These are phyloP conservation scores for Urochloa ruziziensis DNA, from an alignment of 176 grass and related monocot species.

Conservation along the genomic window DNA sequence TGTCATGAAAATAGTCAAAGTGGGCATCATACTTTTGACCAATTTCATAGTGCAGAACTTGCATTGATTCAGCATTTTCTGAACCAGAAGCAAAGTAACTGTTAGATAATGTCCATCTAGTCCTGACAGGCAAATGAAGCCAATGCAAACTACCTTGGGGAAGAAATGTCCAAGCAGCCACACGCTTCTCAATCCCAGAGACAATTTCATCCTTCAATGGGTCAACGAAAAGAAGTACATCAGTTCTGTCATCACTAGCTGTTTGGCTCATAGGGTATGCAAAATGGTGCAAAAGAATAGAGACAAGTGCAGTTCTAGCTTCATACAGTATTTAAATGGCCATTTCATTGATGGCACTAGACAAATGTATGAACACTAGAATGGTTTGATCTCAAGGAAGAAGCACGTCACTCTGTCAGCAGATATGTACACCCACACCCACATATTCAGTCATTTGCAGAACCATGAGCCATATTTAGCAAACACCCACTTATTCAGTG, in stretches of 20 bases:
- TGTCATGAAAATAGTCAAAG: constrained; percentile 78
- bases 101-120: constrained; percentile 8
- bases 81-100: neutral
- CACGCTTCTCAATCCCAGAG: constrained; percentile 54
- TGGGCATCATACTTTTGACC: constrained; percentile 78
- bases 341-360: neutral
- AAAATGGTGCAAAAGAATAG: neutral
- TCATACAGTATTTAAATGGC: neutral
- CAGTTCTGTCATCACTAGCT: neutral
- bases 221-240: constrained; percentile 1
- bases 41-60: constrained; percentile 65
- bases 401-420: too few relatives aligned
- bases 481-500: too few relatives aligned
- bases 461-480: too few relatives aligned
- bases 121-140: neutral
- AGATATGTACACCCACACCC: too few relatives aligned
- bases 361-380: neutral
- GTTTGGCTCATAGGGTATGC: neutral
- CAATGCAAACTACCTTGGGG: constrained; percentile 50
- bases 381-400: too few relatives aligned
- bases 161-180: constrained; percentile 82
- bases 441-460: too few relatives aligned
- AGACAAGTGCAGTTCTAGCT: neutral
- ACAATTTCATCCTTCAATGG: constrained; percentile 55
- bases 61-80: constrained; percentile 75